phyloP scores from a whole-genome alignment of 768 basidiomycete species.

The Serendipita sp. region DNA sequence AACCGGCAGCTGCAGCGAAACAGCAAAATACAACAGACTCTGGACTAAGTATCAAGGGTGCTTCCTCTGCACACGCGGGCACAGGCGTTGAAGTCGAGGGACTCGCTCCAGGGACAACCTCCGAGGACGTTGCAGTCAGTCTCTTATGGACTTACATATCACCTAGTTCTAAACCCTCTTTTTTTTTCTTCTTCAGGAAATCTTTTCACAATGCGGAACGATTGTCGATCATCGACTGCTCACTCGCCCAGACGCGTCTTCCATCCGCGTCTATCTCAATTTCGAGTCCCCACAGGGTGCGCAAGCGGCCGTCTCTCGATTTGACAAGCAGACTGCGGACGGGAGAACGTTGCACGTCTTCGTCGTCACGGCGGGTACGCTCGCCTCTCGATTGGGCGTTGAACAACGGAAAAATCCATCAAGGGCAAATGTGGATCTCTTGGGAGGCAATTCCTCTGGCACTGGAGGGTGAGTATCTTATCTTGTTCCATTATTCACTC shows the following conservation, averaged over 20 bases:
- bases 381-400: not conserved
- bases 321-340: constrained; percentile 68
- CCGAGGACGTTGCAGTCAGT: constrained; percentile 56
- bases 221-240: constrained; percentile 20
- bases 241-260: constrained; percentile 18
- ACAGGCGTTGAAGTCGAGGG: constrained; percentile 65
- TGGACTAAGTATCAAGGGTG: constrained; percentile 52
- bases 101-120: constrained; percentile 57
- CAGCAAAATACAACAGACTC: constrained; percentile 21
- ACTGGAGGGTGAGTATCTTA: constrained; percentile 6
- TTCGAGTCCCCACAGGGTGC: constrained; percentile 53
- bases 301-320: constrained; percentile 50
- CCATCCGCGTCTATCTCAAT: constrained; percentile 49
- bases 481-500: not conserved
- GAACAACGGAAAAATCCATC: constrained; percentile 1
- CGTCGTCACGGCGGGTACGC: constrained; percentile 30
- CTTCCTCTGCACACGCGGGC: constrained; percentile 32
- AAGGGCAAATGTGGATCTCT: constrained; percentile 11
- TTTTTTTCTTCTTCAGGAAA: constrained; percentile 27
- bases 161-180: not conserved
- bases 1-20: constrained; percentile 35
- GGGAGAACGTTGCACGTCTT: constrained; percentile 54
- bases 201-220: constrained; percentile 65
- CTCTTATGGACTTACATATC: not conserved
- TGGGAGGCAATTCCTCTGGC: not conserved